Conservation (phyloP, 2,329 filamentous ascomycete genomes). For the Colletotrichum navitas region DNA sequence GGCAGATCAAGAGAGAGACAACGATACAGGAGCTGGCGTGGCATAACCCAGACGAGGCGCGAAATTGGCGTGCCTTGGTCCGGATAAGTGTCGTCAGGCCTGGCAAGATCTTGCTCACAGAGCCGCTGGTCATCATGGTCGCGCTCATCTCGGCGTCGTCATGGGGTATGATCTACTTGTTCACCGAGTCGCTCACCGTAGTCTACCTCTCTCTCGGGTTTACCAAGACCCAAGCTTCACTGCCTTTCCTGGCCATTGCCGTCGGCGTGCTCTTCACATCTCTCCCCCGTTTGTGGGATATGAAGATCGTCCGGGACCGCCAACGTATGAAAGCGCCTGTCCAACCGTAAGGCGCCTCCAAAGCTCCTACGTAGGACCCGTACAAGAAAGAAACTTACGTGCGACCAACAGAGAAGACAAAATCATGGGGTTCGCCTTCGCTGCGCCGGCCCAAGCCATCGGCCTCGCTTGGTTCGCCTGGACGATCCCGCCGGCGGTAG, state of each 20-base stretch:
- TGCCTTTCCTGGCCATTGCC: constrained; percentile 56
- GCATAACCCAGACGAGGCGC: constrained; percentile 56
- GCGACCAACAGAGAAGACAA: constrained; percentile 27
- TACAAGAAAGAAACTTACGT: constrained; percentile 2
- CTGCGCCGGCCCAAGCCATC: constrained; percentile 56
- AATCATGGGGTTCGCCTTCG: constrained; percentile 57
- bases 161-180: constrained; percentile 62
- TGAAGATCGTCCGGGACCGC: constrained; percentile 43
- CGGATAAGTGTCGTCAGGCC: constrained; percentile 57
- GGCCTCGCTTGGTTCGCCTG: constrained; percentile 61
- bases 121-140: constrained; percentile 60
- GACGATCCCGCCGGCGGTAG: constrained; percentile 58
- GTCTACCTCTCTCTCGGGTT: constrained; percentile 56
- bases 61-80: constrained; percentile 53
- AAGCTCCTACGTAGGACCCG: neutral
- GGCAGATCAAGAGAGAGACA: constrained; percentile 31
- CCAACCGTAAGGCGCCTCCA: constrained; percentile 42
- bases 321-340: constrained; percentile 39
- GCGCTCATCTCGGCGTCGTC: constrained; percentile 57
- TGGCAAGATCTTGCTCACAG: constrained; percentile 57
- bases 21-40: constrained; percentile 42
- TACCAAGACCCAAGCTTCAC: constrained; percentile 49
- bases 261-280: constrained; percentile 57
- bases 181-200: constrained; percentile 57
- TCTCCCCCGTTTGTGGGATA: constrained; percentile 58